phyloP scores from a whole-genome alignment of 257 asterid species.

The Solanum gandarillasii region DNA sequence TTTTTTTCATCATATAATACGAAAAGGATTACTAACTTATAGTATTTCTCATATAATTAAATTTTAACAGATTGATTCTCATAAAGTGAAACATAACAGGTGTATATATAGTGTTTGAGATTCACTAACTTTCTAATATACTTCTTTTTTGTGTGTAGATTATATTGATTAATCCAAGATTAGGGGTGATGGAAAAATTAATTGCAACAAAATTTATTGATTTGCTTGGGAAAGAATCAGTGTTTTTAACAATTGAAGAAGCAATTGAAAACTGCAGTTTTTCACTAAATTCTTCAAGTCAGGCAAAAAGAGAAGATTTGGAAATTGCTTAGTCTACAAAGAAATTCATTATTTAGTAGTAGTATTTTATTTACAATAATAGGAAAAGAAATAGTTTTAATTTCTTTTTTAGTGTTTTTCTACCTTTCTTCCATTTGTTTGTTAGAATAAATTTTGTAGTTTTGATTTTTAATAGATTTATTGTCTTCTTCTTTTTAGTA shows the following conservation, averaged over 20 bases:
- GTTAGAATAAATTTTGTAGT: background rate
- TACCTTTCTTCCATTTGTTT: background rate
- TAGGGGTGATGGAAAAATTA: conserved; percentile 69
- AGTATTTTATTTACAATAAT: too few species aligned
- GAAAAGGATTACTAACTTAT: background rate
- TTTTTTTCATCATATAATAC: background rate
- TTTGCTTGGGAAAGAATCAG: conserved; percentile 44
- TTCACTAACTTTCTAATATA: background rate
- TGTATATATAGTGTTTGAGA: background rate
- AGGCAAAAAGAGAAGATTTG: background rate
- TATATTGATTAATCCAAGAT: conserved; percentile 60
- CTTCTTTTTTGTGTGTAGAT: conserved; percentile 21
- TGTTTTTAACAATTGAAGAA: conserved; percentile 52
- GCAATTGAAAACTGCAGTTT: conserved; percentile 52
- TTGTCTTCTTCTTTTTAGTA: background rate
- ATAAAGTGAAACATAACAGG: too few species aligned
- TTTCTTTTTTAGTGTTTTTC: background rate
- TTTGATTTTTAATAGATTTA: background rate
- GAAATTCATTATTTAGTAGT: too few species aligned
- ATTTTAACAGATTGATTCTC: background rate
- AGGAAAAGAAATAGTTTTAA: background rate
- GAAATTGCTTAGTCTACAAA: background rate
- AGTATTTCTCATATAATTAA: too few species aligned
- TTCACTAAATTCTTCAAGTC: conserved; percentile 8
- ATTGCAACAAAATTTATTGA: conserved; percentile 32